Conservation (phyloP, 306 rosid genomes). For the Castanea crenata region DNA sequence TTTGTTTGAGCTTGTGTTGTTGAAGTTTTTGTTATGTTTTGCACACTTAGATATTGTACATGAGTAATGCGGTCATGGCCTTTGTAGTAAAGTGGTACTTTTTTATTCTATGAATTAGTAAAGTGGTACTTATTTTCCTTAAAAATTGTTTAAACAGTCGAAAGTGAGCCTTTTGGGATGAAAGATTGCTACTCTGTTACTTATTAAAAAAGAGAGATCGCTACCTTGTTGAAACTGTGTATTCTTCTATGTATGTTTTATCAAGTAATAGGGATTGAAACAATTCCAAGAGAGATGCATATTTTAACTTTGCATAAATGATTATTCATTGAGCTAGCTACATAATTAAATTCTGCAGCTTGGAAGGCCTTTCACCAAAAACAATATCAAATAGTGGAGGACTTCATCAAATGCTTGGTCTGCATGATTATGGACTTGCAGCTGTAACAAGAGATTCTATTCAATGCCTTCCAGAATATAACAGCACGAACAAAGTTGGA, state of each 20-base stretch:
- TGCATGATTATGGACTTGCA: constrained; percentile 57
- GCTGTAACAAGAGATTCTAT: constrained; percentile 81
- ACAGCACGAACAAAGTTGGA: constrained; percentile 56
- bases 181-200: background rate
- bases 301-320: background rate
- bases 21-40: background rate
- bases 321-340: background rate
- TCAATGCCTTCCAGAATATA: constrained; percentile 66
- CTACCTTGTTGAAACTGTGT: too few relatives aligned
- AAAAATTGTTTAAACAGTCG: too few relatives aligned
- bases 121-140: background rate
- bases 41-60: background rate
- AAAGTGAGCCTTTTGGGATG: background rate
- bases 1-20: background rate
- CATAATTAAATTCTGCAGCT: constrained; percentile 32
- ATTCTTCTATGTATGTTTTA: too few relatives aligned
- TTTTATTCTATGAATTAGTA: background rate
- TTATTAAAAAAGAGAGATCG: too few relatives aligned
- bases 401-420: constrained; percentile 59
- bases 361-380: constrained; percentile 71
- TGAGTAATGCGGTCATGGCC: background rate
- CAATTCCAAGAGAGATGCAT: background rate
- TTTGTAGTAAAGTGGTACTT: background rate
- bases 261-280: background rate
- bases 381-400: constrained; percentile 75